Percentiles rank a stretch among this genome's conserved stretches.
phyloP scores from a whole-genome alignment of 768 basidiomycete species.

The Mycena kentingensis region DNA sequence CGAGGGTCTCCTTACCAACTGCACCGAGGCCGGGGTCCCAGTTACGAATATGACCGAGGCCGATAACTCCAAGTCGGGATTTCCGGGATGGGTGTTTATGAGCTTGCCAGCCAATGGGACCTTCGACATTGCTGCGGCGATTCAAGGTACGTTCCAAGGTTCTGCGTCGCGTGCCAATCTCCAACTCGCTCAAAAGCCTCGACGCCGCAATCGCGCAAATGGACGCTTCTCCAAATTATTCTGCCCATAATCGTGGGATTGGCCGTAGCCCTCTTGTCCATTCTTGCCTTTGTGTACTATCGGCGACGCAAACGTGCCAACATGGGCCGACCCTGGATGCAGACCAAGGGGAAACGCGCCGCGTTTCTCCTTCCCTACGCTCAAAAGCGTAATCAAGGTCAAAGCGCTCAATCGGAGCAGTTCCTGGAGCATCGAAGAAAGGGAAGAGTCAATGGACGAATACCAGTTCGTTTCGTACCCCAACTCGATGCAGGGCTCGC shows the following conservation, averaged over 20 bases:
- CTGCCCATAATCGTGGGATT: slow-evolving; percentile 15
- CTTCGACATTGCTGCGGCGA: slow-evolving; percentile 11
- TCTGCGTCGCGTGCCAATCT: background rate
- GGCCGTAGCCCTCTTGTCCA: background rate
- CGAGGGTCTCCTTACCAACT: slow-evolving; percentile 2
- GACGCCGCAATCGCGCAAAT: slow-evolving; percentile 5
- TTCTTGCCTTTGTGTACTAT: background rate
- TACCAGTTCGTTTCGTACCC: slow-evolving; percentile 23
- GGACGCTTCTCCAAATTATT: slow-evolving; percentile 14
- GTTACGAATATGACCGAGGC: slow-evolving; percentile 6
- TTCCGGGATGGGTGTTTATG: slow-evolving; percentile 14
- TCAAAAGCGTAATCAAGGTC: slow-evolving; percentile 12
- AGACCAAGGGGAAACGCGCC: slow-evolving; percentile 8
- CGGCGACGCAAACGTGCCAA: slow-evolving; percentile 7
- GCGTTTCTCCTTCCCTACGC: slow-evolving; percentile 19
- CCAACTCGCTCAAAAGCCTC: slow-evolving; percentile 4
- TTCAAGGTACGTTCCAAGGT: slow-evolving; percentile 13
- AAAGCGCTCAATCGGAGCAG: slow-evolving; percentile 13
- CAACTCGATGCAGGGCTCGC: slow-evolving; percentile 19
- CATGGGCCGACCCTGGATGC: slow-evolving; percentile 15
- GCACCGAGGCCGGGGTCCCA: slow-evolving; percentile 8
- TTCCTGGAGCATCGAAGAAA: slow-evolving; percentile 23
- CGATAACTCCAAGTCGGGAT: background rate
- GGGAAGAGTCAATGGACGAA: slow-evolving; percentile 13
- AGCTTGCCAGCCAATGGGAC: slow-evolving; percentile 14